phyloP scores from a whole-genome alignment of 371 early-diverging fungal genomes.

The Choanephora cucurbitarum region DNA sequence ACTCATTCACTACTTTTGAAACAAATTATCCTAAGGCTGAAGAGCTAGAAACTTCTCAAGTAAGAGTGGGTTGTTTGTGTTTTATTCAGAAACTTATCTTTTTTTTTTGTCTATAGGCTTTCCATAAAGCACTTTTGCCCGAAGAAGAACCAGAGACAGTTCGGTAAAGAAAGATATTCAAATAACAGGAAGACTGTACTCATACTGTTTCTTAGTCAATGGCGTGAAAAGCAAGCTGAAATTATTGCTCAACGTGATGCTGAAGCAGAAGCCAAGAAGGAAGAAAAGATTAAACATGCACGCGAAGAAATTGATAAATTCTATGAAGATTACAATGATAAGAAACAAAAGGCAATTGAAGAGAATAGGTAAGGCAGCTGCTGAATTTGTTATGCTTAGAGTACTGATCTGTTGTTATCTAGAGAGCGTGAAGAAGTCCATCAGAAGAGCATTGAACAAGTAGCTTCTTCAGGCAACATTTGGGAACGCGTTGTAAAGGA shows the following conservation, averaged over 20 bases:
- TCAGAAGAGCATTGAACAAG: constrained; percentile 60
- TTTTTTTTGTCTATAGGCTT: constrained; percentile 30
- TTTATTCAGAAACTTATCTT: neutral
- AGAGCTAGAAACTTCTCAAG: constrained; percentile 52
- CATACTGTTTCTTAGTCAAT: constrained; percentile 56
- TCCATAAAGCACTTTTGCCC: constrained; percentile 49
- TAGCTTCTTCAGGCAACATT: constrained; percentile 60
- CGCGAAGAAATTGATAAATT: constrained; percentile 87
- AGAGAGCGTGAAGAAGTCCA: constrained; percentile 58
- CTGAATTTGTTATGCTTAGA: neutral
- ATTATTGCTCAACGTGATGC: constrained; percentile 81
- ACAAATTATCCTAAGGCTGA: constrained; percentile 48
- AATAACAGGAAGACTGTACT: constrained; percentile 4
- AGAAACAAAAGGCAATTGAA: constrained; percentile 76
- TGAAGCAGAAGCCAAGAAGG: constrained; percentile 64
- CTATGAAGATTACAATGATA: constrained; percentile 94
- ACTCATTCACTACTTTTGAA: constrained; percentile 42
- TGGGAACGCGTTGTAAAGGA: constrained; percentile 79
- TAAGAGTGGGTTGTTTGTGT: too few relatives aligned
- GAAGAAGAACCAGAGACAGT: constrained; percentile 64
- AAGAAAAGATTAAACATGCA: constrained; percentile 71
- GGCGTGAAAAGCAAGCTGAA: constrained; percentile 78
- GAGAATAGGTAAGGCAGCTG: constrained; percentile 66
- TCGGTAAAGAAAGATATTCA: constrained; percentile 35
- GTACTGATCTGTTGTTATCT: too few relatives aligned